A percentile compares a stretch with the other conserved stretches of the same genome.
Conservation (phyloP, 1,284 basidiomycete genomes). For the Microbotryomycetes sp. region DNA sequence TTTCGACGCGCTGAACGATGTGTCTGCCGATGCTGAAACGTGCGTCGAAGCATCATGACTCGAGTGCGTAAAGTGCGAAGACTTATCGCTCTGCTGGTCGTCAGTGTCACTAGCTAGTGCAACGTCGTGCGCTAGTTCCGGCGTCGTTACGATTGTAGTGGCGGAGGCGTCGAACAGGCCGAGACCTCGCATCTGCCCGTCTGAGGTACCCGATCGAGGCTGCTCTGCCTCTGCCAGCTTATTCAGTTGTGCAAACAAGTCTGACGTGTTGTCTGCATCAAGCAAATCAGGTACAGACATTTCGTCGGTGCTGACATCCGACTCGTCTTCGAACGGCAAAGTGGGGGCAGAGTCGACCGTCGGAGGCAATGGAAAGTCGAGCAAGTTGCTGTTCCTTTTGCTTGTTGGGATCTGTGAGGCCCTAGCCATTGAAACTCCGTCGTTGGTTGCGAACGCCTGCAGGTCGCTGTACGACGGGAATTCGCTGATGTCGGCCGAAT, state of each 20-base stretch:
- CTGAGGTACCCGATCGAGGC: neutral
- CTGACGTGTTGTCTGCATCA: neutral
- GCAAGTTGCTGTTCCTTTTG: slow-evolving; percentile 8
- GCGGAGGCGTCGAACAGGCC: neutral
- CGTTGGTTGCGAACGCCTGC: neutral
- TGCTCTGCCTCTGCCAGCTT: neutral
- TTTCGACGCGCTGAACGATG: slow-evolving; percentile 14
- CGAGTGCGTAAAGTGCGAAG: neutral
- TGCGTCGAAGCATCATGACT: neutral
- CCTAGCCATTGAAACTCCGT: neutral
- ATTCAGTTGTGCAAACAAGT: neutral
- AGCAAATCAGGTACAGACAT: neutral
- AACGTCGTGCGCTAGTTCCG: neutral
- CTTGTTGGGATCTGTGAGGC: neutral
- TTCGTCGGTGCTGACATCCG: neutral
- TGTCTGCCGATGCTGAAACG: neutral
- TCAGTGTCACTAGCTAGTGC: neutral
- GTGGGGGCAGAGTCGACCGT: neutral
- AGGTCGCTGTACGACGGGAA: neutral
- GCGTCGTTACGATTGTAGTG: neutral
- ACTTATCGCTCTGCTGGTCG: neutral
- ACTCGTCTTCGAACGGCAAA: neutral
- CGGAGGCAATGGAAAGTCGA: slow-evolving; percentile 19
- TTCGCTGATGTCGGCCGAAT: neutral
- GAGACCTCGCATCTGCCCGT: neutral